These are phyloP conservation scores for Syzygium aromaticum DNA, from an alignment of 345 rosid species.

Conservation along the genomic window DNA sequence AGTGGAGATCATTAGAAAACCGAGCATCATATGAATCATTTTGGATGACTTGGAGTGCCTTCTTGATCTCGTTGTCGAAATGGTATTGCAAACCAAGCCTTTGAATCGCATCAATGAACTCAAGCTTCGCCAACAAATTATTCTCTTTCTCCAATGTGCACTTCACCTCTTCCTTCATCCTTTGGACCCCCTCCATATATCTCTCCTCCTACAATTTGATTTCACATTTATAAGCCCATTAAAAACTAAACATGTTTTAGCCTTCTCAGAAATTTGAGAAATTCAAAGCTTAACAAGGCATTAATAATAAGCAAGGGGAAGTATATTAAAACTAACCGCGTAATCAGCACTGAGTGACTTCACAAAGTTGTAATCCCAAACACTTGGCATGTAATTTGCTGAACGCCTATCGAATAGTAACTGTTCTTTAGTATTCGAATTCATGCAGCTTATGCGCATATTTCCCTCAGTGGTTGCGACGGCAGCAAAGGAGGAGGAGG, in stretches of 20 bases:
- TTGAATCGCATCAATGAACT: conserved; percentile 9
- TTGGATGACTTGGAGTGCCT: not conserved
- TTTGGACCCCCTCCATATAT: not conserved
- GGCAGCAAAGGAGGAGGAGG: not conserved
- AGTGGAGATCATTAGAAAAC: not conserved
- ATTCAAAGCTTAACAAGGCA: not conserved
- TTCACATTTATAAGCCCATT: not conserved
- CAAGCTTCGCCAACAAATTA: not conserved
- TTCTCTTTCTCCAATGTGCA: not conserved
- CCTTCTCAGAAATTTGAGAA: not conserved
- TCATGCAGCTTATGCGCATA: not conserved
- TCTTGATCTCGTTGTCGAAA: conserved; percentile 8
- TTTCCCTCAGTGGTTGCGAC: not conserved
- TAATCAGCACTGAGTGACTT: not conserved
- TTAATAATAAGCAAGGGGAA: not conserved
- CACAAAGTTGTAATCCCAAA: not conserved
- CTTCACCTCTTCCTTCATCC: conserved; percentile 4
- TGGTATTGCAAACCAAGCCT: conserved; percentile 12
- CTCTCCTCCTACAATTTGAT: not conserved
- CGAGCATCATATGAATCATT: not conserved
- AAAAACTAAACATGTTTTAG: not conserved
- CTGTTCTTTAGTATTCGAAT: not conserved
- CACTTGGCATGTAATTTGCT: conserved; percentile 8
- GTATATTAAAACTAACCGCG: not conserved
- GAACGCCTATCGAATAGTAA: not conserved